These are phyloP conservation scores for Pleoardoris graminearum DNA, from an alignment of 2,329 filamentous ascomycete genomes.

Conservation along the genomic window DNA sequence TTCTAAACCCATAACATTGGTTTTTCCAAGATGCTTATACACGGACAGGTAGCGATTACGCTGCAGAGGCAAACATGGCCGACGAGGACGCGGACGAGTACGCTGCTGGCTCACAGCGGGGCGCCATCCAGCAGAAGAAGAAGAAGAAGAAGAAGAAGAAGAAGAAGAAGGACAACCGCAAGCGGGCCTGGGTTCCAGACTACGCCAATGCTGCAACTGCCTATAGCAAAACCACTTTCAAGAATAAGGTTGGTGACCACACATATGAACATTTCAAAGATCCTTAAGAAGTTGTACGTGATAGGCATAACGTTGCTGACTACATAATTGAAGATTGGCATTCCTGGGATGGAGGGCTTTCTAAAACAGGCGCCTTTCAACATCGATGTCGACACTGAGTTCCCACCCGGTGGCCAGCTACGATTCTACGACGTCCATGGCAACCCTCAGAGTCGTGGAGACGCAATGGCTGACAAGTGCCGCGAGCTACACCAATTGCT, in stretches of 20 bases:
- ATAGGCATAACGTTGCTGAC: no score
- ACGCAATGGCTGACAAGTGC: not conserved
- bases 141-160: not conserved
- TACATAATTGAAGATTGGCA: no score
- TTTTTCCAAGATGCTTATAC: no score
- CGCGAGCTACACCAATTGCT: not conserved
- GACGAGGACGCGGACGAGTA: no score
- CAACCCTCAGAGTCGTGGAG: not conserved
- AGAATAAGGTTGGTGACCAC: not conserved
- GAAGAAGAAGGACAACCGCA: not conserved
- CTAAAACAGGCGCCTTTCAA: not conserved
- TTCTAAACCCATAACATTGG: no score
- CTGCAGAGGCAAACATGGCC: no score
- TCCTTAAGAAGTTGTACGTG: no score
- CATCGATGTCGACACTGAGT: not conserved
- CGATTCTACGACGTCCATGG: not conserved
- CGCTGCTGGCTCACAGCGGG: no score
- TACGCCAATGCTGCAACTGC: not conserved
- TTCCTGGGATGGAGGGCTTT: not conserved
- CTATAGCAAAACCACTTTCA: not conserved
- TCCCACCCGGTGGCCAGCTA: not conserved
- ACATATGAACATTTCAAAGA: no score
- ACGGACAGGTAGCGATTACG: no score
- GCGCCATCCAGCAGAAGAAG: no score
- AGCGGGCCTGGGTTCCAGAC: not conserved